A percentile compares a stretch with the other conserved stretches of the same genome.
Evolutionary conservation across 2,329 filamentous ascomycete genomes (phyloP).

Genomic region (Alternaria sp.): DNA sequence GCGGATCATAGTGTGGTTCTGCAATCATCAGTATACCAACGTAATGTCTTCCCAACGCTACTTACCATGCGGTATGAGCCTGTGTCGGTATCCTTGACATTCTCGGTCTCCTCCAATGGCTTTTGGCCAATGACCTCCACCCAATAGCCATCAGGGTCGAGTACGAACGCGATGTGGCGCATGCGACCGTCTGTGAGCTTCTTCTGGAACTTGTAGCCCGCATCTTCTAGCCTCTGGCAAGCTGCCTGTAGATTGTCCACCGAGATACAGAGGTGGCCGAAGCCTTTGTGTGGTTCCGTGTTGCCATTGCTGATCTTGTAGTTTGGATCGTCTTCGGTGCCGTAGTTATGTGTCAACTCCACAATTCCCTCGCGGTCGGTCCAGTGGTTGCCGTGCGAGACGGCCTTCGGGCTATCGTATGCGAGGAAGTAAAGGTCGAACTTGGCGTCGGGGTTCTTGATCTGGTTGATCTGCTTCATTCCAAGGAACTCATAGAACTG

Average conservation of each 20-base stretch:
- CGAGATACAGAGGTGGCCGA: slow-evolving; percentile 83
- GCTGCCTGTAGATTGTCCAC: slow-evolving; percentile 78
- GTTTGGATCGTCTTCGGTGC: slow-evolving; percentile 81
- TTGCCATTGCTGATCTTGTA: slow-evolving; percentile 90
- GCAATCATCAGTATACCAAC: slow-evolving; percentile 14
- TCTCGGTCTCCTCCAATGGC: slow-evolving; percentile 72
- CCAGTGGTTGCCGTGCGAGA: slow-evolving; percentile 76
- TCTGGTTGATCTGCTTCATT: slow-evolving; percentile 80
- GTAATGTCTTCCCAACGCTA: background rate
- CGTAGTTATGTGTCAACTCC: slow-evolving; percentile 84
- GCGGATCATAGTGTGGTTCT: slow-evolving; percentile 94
- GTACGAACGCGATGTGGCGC: slow-evolving; percentile 80
- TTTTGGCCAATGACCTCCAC: slow-evolving; percentile 82
- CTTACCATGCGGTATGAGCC: slow-evolving; percentile 71
- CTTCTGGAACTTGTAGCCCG: slow-evolving; percentile 94
- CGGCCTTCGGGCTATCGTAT: slow-evolving; percentile 77
- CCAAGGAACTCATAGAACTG: slow-evolving; percentile 95
- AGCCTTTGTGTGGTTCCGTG: slow-evolving; percentile 82
- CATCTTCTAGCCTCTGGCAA: slow-evolving; percentile 86
- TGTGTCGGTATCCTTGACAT: slow-evolving; percentile 73
- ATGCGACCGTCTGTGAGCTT: slow-evolving; percentile 81
- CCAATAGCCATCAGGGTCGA: slow-evolving; percentile 79
- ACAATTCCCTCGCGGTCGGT: slow-evolving; percentile 87
- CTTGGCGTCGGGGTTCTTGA: slow-evolving; percentile 83
- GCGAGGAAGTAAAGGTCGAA: slow-evolving; percentile 96